phyloP scores from a whole-genome alignment of 495 filamentous ascomycete species.

The Podospora anserina region DNA sequence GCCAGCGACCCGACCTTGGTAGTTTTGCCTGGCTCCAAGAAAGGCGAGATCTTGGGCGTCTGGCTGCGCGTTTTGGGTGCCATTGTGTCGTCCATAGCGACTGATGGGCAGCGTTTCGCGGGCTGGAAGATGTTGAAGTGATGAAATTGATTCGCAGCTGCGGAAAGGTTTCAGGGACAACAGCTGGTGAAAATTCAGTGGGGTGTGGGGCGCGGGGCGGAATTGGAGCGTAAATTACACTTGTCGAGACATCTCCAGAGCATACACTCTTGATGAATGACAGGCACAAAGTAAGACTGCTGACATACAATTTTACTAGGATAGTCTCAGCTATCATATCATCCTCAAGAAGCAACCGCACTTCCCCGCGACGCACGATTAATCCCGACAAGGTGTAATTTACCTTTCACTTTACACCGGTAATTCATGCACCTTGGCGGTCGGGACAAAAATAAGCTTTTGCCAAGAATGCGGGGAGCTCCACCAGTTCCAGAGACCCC shows the following conservation, averaged over 20 bases:
- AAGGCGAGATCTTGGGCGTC: conserved; percentile 54
- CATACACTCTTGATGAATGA: background rate
- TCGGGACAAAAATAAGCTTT: conserved; percentile 2
- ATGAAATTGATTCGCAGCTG: background rate
- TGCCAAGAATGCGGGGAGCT: conserved; percentile 6
- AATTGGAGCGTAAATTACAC: background rate
- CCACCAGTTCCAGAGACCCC: background rate
- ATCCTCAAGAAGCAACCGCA: no score
- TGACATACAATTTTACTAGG: no score
- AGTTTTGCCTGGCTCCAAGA: conserved; percentile 60
- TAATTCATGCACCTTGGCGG: background rate
- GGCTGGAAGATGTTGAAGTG: background rate
- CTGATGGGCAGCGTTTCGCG: background rate
- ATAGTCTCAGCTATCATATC: no score
- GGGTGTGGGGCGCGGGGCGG: conserved; percentile 3
- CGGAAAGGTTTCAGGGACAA: conserved; percentile 8
- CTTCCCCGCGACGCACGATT: no score
- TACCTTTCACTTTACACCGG: background rate
- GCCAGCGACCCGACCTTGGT: conserved; percentile 60
- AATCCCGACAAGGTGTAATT: no score
- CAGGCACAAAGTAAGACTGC: no score
- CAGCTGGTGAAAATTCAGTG: background rate
- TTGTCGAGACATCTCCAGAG: background rate
- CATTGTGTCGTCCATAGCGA: conserved; percentile 25
- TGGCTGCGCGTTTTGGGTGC: conserved; percentile 12